Base-by-base conservation (phyloP, 345 rosid species). In the Sisymbrium altissimum region DNA sequence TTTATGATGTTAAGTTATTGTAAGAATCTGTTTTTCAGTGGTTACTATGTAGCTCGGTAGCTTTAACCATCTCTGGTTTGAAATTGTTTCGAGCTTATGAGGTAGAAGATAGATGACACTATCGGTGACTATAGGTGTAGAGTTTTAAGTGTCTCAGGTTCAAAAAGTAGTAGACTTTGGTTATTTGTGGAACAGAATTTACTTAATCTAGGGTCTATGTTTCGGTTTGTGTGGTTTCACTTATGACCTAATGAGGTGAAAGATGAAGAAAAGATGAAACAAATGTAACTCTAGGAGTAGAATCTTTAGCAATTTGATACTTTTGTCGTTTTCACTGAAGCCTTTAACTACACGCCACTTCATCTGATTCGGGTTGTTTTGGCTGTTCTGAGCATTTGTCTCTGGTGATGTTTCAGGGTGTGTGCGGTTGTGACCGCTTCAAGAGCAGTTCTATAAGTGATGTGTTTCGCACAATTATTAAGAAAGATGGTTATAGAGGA, bases 401-500 rank as follows among this genome's bases (percentile, higher is more conserved):
- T 63, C 4, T 64, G 36, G 19, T 33, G 41, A 63, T 56, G 45
- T 64, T 61, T 53, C 91, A 96, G 98, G 99, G 99, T 74, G 93
- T 96, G 15, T 92, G 99, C 1, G 98, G 99, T 62, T 96, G 99
- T 41, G 99, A 89, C 79, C 85, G 98, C 74, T 96, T 88, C 75
- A 86, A 79, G 76, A 85, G 79, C 32, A 68, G 85, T 77, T 90
- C 96, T 2, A 95, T 89, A 41, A 54, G 89, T 35, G 93, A 86
- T 68, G 99, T 96, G 30, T 38, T 92, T 13, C 73, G 56, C 15
- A 80, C 86, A 30, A 90, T 96, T 59, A 79, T 96, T 38, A 74
- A 77, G 70, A 92, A 92, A 81, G 97, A 96, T 1, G 96, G 98
- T 10, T 92, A 92, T 78, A 84, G 74, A 75, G 98, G 98, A 68